Conservation (phyloP, 1,284 basidiomycete genomes). For the Ustilago sp. region DNA sequence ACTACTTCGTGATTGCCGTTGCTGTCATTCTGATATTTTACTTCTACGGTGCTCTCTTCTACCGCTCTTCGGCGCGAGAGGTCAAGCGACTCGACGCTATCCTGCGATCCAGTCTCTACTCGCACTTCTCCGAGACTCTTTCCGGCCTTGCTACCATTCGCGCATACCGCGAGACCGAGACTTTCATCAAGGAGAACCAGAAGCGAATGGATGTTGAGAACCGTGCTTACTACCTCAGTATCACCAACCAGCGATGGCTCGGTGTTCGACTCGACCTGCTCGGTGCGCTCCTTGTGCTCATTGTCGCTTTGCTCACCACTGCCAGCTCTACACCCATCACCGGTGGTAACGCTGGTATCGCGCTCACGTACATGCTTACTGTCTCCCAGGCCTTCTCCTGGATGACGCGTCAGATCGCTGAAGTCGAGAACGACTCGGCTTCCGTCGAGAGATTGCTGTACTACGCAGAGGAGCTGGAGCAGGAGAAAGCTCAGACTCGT, state of each 20-base stretch:
- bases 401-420: slow-evolving; percentile 69
- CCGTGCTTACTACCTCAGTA: slow-evolving; percentile 86
- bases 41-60: slow-evolving; percentile 76
- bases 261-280: slow-evolving; percentile 75
- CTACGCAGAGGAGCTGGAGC: slow-evolving; percentile 65
- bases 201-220: slow-evolving; percentile 86
- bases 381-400: slow-evolving; percentile 65
- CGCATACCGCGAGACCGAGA: slow-evolving; percentile 75
- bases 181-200: slow-evolving; percentile 74
- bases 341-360: slow-evolving; percentile 59
- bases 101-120: slow-evolving; percentile 79
- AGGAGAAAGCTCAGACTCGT: slow-evolving; percentile 64
- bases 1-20: slow-evolving; percentile 76
- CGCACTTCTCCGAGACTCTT: slow-evolving; percentile 88
- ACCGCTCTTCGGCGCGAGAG: slow-evolving; percentile 87
- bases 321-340: slow-evolving; percentile 48
- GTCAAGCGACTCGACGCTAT: slow-evolving; percentile 83
- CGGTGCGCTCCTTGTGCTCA: slow-evolving; percentile 65
- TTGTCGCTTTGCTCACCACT: slow-evolving; percentile 61
- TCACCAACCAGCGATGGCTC: slow-evolving; percentile 86
- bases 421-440: slow-evolving; percentile 70
- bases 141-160: slow-evolving; percentile 86
- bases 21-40: slow-evolving; percentile 64
- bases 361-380: slow-evolving; percentile 64
- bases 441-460: slow-evolving; percentile 68